phyloP scores from a whole-genome alignment of 768 basidiomycete species.

The Termitomyces eurrhizus region DNA sequence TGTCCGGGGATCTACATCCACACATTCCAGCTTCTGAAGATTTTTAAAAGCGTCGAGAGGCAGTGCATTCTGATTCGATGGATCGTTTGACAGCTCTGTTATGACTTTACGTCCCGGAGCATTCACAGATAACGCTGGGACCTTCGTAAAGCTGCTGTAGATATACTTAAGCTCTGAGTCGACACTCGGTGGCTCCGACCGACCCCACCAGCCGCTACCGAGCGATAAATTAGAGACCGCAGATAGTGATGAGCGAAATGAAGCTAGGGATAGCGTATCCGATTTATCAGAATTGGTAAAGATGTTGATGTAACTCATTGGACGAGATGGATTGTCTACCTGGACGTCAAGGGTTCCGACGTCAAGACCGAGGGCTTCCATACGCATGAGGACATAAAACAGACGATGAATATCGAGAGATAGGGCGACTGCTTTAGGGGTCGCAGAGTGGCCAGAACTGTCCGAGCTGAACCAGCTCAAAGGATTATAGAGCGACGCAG shows the following conservation, averaged over 20 bases:
- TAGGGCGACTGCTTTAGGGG: conserved; percentile 60
- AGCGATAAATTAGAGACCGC: conserved; percentile 74
- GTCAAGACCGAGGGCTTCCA: conserved; percentile 75
- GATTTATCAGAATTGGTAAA: conserved; percentile 55
- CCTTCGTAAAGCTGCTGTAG: conserved; percentile 86
- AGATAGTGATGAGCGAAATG: conserved; percentile 74
- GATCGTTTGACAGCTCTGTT: conserved; percentile 62
- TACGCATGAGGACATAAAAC: conserved; percentile 83
- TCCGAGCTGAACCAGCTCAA: conserved; percentile 54
- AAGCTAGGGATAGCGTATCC: conserved; percentile 70
- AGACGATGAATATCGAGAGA: conserved; percentile 77
- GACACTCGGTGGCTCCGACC: conserved; percentile 50
- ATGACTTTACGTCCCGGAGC: conserved; percentile 65
- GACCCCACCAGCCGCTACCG: conserved; percentile 70
- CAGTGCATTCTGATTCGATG: conserved; percentile 68
- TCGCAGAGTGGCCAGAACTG: conserved; percentile 25
- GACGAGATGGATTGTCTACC: conserved; percentile 68
- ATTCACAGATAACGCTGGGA: conserved; percentile 71
- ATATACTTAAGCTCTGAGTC: conserved; percentile 81
- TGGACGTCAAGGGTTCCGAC: conserved; percentile 80
- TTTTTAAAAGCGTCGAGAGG: conserved; percentile 87
- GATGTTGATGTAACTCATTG: conserved; percentile 70
- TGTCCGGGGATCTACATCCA: conserved; percentile 79
- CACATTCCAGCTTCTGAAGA: conserved; percentile 68
- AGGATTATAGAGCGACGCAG: conserved; percentile 52